Evolutionary conservation across 2,329 filamentous ascomycete species (phyloP), one percentile per base, ranked within the genome.

Genomic region (Rhynchosporium agropyri): DNA sequence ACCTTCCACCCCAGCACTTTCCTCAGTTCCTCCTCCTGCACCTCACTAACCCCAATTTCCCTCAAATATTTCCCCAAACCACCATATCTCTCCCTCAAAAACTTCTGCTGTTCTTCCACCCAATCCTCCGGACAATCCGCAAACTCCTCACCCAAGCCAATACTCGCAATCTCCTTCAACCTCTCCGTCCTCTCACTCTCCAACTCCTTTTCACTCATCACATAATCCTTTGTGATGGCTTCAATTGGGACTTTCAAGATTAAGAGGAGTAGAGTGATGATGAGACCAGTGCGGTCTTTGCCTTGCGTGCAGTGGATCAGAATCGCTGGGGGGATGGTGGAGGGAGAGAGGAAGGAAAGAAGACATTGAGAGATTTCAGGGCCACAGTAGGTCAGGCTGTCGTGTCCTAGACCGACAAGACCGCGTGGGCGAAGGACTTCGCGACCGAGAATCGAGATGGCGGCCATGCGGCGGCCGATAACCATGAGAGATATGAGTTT

Each of bases 271-370:
- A 96, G 78, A 46, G 89, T 79, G 4, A 91, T 79, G 10, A 90
- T 79, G 12, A 96, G 78, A 0, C 92, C 92, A 1, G 86, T 92
- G 2, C 92, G 84, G 72, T 96, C 92, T 74, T 96, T 97, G 63
- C 92, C 92, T 71, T 96, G 91, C 0, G 92, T 95, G 75, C 92
- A 97, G 75, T 96, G 91, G 2, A 95, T 78, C 7, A 96, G 73
- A 0, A 87, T 76, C 0, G 92, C 91, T 48, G 46, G 48, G 63
- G 40, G 28, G 26, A 43, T 38, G 50, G 3, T 29, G n/a, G 58
- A 51, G 36, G 57, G 29, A 13, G 64, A 31, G 59, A 42, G 7
- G 58, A 45, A 6, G n/a, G n/a, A 38, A 13, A 58, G 20, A n/a
- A 62, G 31, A 61, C 79, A 79, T 67, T 77, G 72, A 29, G 79